Base-by-base conservation (phyloP, 2,329 filamentous ascomycete genomes). In the Epichloe scottii region DNA sequence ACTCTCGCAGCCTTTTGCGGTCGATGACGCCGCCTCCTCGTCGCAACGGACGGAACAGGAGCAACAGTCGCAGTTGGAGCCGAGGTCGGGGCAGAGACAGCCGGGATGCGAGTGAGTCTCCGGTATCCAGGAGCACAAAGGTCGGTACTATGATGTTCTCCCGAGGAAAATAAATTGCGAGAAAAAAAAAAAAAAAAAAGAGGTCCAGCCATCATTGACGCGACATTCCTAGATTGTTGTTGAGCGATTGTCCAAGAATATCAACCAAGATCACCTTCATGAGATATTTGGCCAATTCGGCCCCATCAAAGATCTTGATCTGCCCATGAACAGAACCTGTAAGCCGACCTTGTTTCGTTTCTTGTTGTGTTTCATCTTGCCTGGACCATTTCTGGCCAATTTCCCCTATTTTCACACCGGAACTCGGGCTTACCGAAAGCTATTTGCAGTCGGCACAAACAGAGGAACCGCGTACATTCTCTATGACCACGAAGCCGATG, bases 261-360 rank as follows among this genome's bases (percentile, higher is more conserved):
- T 98, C 59, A 94, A 87, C 53, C 87, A 91, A 65, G 79, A 79
- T 17, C 93, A 98, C 62, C 73, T 98, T 6, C 79, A 81, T 58
- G 93, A 98, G 65, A 95, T 98, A 54, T 98, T 98, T 64, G 85
- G 87, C 46, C 77, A 80, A 38, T 98, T 93, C 64, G 93, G 93
- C 48, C 76, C 78, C 19, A 94, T 98, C 59, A 79, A 84, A 59
- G 88, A 93, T 58, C 73, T 98, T 21, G 89, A 96, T 62, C 79
- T 98, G 58, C 93, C 93, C 3, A 82, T 96, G 68, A 96, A 94
- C 63, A 79, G 84, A 63, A 79, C 84, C 57, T 93, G 89, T 93
- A 75, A 67, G 82, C 35, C 8, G 7, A 33, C n/a, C 12, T 23
- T 12, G 5, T 5, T 19, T 47, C 2, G 12, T 19, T 19, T 45